Conservation (phyloP, 345 rosid genomes). For the Sapria himalayana region DNA sequence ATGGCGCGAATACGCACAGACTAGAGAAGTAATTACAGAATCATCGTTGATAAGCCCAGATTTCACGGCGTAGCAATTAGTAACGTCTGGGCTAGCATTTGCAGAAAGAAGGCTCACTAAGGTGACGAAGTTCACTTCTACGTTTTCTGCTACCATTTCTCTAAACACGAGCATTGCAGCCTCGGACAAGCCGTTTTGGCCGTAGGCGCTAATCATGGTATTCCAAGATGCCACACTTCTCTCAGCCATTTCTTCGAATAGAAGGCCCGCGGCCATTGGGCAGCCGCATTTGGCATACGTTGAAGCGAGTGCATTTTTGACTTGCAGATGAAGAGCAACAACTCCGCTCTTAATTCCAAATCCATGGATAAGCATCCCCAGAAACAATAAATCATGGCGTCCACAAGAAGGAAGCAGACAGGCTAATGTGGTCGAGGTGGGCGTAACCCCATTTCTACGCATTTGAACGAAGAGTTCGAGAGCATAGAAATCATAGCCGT, state of each 20-base stretch:
- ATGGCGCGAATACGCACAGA: conserved; percentile 35
- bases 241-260: conserved; percentile 33
- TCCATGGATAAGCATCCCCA: conserved; percentile 46
- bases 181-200: conserved; percentile 29
- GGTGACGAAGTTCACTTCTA: conserved; percentile 33
- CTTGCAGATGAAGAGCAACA: conserved; percentile 28
- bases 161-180: conserved; percentile 33
- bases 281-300: conserved; percentile 50
- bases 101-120: conserved; percentile 39
- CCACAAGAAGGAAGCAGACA: conserved; percentile 48
- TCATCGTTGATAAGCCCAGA: conserved; percentile 22
- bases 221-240: conserved; percentile 59
- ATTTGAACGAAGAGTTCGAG: conserved; percentile 26
- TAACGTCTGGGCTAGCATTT: conserved; percentile 19
- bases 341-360: conserved; percentile 36
- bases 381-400: conserved; percentile 19
- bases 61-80: conserved; percentile 41
- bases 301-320: conserved; percentile 31
- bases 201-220: conserved; percentile 51
- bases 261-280: conserved; percentile 25
- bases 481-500: conserved; percentile 26
- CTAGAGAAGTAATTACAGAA: conserved; percentile 38
- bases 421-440: conserved; percentile 30
- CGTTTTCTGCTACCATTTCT: conserved; percentile 20
- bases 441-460: conserved; percentile 35